Base-by-base conservation (phyloP, 257 asterid genomes). In the Scutellaria baicalensis region DNA sequence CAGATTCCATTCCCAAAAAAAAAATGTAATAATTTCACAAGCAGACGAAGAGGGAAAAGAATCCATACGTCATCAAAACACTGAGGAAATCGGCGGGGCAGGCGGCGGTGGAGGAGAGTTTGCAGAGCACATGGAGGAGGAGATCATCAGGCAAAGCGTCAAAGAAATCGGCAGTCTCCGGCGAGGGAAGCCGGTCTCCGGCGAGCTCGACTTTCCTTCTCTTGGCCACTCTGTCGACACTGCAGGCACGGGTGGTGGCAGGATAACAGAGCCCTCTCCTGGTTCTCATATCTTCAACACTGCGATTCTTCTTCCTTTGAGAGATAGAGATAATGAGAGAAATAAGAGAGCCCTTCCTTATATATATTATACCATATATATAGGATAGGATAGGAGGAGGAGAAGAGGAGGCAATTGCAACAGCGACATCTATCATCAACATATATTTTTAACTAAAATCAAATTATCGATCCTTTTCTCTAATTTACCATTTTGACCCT, bases 71-170 rank as follows among this genome's bases (percentile, higher is more conserved):
- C 23, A 79, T 69, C 61, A 87, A 58, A 51, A 89, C 86, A 75
- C 74, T 90, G 67, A 80, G 13, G 78, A 93, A 93, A 88, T 93
- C 93, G 11, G 91, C 79, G 0, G 98, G 91, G 49, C 66, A 79
- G 6, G 65, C 55, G 55, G 93, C 96, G 80, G 89, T 69, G 72
- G 95, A 80, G 72, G 84, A 78, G 79, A 93, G 95, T 67, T 84
- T 90, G 54, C 77, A 69, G 76, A 93, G 97, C 54, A 93, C 88
- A 57, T 68, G 85, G 2, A 88, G 63, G 6, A 90, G 83, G 7
- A 93, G 82, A 84, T 93, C 98, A 36, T 93, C 97, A 0, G 96
- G 98, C 70, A 93, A 75, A 12, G 71, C 69, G 5, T 93, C 96
- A 64, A 93, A 84, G 38, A 85, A 82, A 50, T 90, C n/a, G n/a